Conservation (phyloP, 179 eudicot genomes). For the Patellifolia procumbens region DNA sequence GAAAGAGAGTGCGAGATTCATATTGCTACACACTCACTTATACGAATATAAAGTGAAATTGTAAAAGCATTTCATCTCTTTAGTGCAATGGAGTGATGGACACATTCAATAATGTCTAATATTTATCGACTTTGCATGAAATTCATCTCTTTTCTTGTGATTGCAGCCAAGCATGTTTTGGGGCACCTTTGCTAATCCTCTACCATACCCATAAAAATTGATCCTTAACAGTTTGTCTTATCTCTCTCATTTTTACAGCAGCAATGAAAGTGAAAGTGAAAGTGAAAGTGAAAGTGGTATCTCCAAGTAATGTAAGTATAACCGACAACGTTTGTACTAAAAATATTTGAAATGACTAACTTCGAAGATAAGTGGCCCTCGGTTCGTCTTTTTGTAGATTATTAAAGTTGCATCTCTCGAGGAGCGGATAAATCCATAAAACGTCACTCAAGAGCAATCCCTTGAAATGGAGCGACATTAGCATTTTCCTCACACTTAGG, state of each 20-base stretch:
- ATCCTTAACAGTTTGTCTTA: background rate
- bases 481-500: conserved; percentile 20
- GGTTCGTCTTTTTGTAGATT: too few relatives aligned
- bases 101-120: background rate
- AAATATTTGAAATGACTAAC: background rate
- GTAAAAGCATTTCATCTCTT: conserved; percentile 4
- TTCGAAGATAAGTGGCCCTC: too few relatives aligned
- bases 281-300: too few relatives aligned
- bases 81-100: background rate
- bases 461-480: background rate
- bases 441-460: too few relatives aligned
- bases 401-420: too few relatives aligned
- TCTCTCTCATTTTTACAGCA: conserved; percentile 17
- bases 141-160: background rate
- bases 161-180: conserved; percentile 3
- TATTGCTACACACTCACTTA: too few relatives aligned
- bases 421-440: too few relatives aligned
- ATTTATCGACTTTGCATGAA: too few relatives aligned
- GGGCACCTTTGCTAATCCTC: background rate
- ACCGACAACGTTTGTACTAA: background rate
- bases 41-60: background rate
- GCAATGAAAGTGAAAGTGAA: conserved; percentile 18
- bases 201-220: background rate
- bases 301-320: conserved; percentile 30
- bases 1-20: background rate